Conservation (phyloP, 805 yeast species). For the Wickerhamiella cacticola region DNA sequence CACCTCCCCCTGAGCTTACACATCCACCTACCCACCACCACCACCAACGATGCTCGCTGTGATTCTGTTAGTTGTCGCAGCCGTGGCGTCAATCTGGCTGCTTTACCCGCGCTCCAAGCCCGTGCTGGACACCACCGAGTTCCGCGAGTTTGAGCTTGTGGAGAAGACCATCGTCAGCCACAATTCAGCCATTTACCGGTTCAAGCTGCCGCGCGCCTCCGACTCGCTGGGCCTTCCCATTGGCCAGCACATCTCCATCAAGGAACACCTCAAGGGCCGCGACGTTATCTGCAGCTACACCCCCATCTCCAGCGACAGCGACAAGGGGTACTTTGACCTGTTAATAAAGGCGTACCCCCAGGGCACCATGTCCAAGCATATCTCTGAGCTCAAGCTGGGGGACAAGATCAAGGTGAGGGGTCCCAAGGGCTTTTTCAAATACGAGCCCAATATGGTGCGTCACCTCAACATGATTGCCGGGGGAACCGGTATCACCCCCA, state of each 20-base stretch:
- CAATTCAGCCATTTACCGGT: slow-evolving; percentile 68
- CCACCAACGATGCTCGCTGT: neutral
- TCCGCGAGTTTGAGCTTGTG: slow-evolving; percentile 67
- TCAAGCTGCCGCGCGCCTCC: slow-evolving; percentile 62
- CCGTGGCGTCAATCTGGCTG: neutral
- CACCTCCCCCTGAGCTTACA: neutral
- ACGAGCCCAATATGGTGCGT: slow-evolving; percentile 64
- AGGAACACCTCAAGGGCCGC: slow-evolving; percentile 64
- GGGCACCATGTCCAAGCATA: slow-evolving; percentile 70
- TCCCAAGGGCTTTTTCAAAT: slow-evolving; percentile 81
- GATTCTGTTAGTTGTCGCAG: neutral
- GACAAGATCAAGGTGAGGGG: slow-evolving; percentile 57
- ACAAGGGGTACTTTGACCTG: slow-evolving; percentile 71
- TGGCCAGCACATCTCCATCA: slow-evolving; percentile 84
- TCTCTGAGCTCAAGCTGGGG: slow-evolving; percentile 64
- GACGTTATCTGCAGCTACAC: slow-evolving; percentile 80
- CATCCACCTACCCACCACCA: neutral
- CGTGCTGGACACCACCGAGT: slow-evolving; percentile 51
- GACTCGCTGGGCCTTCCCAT: slow-evolving; percentile 79
- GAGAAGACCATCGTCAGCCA: slow-evolving; percentile 65
- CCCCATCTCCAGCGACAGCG: slow-evolving; percentile 62
- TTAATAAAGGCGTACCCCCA: slow-evolving; percentile 71
- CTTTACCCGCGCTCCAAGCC: slow-evolving; percentile 20
- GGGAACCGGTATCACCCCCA: slow-evolving; percentile 92
- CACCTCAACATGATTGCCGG: slow-evolving; percentile 87